These are phyloP conservation scores for Lactarius pseudohatsudake DNA, from an alignment of 768 basidiomycete species.

Conservation along the genomic window DNA sequence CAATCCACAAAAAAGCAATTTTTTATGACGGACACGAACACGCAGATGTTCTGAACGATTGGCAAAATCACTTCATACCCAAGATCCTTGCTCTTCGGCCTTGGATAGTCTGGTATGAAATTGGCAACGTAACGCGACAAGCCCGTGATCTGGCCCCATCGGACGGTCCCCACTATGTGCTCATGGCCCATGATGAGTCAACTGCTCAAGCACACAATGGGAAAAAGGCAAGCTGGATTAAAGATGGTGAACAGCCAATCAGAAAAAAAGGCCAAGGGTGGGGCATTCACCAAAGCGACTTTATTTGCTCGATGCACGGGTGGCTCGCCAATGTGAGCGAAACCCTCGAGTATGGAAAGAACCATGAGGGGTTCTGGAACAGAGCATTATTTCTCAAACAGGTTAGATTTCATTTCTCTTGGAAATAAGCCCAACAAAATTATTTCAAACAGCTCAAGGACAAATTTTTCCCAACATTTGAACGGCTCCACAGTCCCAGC, in stretches of 20 bases:
- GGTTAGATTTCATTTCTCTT: constrained; percentile 23
- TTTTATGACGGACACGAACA: too few relatives aligned
- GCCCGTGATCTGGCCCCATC: too few relatives aligned
- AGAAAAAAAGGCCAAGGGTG: constrained; percentile 42
- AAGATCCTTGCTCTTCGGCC: too few relatives aligned
- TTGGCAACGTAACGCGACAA: too few relatives aligned
- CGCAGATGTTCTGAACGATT: too few relatives aligned
- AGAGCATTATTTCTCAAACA: constrained; percentile 39
- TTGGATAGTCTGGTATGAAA: too few relatives aligned
- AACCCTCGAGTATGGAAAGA: constrained; percentile 44
- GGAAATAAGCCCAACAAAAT: not conserved
- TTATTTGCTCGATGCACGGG: constrained; percentile 35
- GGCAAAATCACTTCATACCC: too few relatives aligned
- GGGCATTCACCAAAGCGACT: constrained; percentile 40
- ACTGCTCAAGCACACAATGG: constrained; percentile 43
- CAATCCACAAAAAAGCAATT: too few relatives aligned
- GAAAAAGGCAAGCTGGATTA: constrained; percentile 38
- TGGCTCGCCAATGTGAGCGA: constrained; percentile 32
- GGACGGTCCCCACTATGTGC: too few relatives aligned
- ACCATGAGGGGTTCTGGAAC: constrained; percentile 43
- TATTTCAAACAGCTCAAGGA: constrained; percentile 29
- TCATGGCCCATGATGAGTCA: constrained; percentile 40
- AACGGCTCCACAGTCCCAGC: constrained; percentile 25
- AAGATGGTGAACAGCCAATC: constrained; percentile 37
- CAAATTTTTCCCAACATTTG: constrained; percentile 31